Percentiles rank a stretch among this genome's conserved stretches.
These are phyloP conservation scores for Gossypium turneri DNA, from an alignment of 345 rosid genomes.

Conservation along the genomic window DNA sequence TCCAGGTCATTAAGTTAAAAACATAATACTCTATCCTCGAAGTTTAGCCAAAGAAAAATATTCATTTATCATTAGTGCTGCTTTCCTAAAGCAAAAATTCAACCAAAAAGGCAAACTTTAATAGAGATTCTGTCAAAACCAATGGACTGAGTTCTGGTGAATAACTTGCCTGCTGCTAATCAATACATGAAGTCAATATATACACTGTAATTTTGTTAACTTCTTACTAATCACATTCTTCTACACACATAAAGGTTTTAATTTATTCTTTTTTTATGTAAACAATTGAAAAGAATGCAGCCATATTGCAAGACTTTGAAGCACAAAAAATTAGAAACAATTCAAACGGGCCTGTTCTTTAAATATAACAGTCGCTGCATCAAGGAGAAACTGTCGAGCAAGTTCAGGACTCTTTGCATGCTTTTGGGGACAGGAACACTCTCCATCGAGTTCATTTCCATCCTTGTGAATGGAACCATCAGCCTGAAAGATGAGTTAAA, in stretches of 20 bases:
- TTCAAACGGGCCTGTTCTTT: constrained; percentile 79
- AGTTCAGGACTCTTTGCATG: constrained; percentile 99
- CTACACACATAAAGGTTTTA: not conserved
- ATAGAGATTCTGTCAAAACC: no score
- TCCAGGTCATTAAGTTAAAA: not conserved
- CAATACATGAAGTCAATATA: no score
- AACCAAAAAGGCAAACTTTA: no score
- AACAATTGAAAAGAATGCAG: constrained; percentile 4
- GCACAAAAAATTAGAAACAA: constrained; percentile 10
- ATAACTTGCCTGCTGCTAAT: no score
- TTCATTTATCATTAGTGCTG: not conserved
- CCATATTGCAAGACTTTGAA: constrained; percentile 11
- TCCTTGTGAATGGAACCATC: constrained; percentile 92
- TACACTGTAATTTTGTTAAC: not conserved
- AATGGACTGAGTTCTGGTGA: no score
- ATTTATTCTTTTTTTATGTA: not conserved
- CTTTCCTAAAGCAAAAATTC: no score
- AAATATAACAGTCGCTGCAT: constrained; percentile 89
- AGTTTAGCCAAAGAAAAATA: not conserved
- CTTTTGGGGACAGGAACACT: constrained; percentile 94
- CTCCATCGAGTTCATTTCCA: constrained; percentile 93
- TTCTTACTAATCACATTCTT: not conserved
- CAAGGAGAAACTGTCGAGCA: constrained; percentile 98
- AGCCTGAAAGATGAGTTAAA: constrained; percentile 43
- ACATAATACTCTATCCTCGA: not conserved